Conservation (phyloP, 73 alveolate genomes). For the Stentor roeselii region DNA sequence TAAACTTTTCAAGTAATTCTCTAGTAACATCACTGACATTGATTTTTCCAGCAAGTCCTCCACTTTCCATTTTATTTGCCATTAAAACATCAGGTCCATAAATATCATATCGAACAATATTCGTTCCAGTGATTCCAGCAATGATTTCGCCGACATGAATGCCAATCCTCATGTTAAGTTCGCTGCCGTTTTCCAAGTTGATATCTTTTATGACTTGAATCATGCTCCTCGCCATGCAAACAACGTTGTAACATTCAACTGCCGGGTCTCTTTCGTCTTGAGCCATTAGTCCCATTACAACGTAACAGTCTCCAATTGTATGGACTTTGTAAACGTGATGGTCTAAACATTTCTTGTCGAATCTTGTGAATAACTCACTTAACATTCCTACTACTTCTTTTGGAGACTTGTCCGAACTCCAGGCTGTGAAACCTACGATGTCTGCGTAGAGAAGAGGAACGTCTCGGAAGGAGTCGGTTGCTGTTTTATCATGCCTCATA, state of each 20-base stretch:
- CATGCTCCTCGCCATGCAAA: slow-evolving; percentile 92
- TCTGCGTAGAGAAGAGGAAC: slow-evolving; percentile 95
- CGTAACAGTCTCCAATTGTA: slow-evolving; percentile 98
- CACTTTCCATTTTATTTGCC: slow-evolving; percentile 70
- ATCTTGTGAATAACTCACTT: slow-evolving; percentile 81
- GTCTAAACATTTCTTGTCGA: slow-evolving; percentile 87
- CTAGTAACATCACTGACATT: slow-evolving; percentile 61
- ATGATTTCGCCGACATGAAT: slow-evolving; percentile 74
- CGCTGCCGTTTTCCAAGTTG: slow-evolving; percentile 53
- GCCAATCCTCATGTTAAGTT: slow-evolving; percentile 89
- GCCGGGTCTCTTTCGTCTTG: slow-evolving; percentile 79
- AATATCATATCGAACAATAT: slow-evolving; percentile 62
- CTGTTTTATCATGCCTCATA: slow-evolving; percentile 18
- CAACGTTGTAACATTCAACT: slow-evolving; percentile 89
- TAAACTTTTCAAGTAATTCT: slow-evolving; percentile 37
- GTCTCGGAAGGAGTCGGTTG: slow-evolving; percentile 77
- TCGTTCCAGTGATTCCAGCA: slow-evolving; percentile 57
- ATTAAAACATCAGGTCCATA: slow-evolving; percentile 69
- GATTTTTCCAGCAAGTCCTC: slow-evolving; percentile 51
- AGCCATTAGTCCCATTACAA: slow-evolving; percentile 89
- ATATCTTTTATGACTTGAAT: slow-evolving; percentile 86
- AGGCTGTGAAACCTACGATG: slow-evolving; percentile 75
- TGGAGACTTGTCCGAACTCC: slow-evolving; percentile 79
- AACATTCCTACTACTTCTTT: slow-evolving; percentile 88
- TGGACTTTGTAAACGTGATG: slow-evolving; percentile 91